Evolutionary conservation across 345 rosid species (phyloP), one percentile per base, ranked within the genome.

Genomic region (Lepidium aucheri): DNA sequence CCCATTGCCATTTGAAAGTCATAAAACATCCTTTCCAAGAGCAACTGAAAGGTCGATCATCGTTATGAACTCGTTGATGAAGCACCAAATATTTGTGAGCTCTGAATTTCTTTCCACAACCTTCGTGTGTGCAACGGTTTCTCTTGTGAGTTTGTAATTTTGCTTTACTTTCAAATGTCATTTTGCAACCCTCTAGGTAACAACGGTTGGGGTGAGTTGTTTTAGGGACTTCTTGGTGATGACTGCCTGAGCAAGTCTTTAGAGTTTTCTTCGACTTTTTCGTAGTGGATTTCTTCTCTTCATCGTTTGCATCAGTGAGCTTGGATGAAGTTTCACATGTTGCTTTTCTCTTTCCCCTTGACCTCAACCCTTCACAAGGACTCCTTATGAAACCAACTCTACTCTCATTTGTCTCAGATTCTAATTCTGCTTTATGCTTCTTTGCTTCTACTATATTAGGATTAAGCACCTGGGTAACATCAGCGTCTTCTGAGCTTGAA

Each of bases 1-100:
- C 99, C 99, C 99, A 94, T 5, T 90, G 95, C 99, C 99, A 94
- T 81, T 94, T 90, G 83, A 94, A 94, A 5, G 92, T 78, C 96
- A 83, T 84, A n/a, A 81, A 43, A 60, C 99, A 94, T 18, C 90
- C 99, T 70, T 90, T 68, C 97, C 95, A 94, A 0, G 93, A 85
- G 70, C 99, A 94, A 65, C 72, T 81, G 42, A 87, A 84, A 9
- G 99, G 99, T 75, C 96, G 77, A 6, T 85, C 86, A 62, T 90
- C 96, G 20, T 84, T 92, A 11, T 94, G 99, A 46, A 94, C 99
- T 4, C 96, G 91, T 54, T 85, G 93, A 67, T 94, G 99, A 63
- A 84, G 82, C 30, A 87, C 41, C 7, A 89, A 84, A 43, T 90
- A 90, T 35, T 79, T 88, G 82, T 94, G 99, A 58, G 95, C 86